A percentile compares a stretch with the other conserved stretches of the same genome.
Conservation (phyloP, 306 rosid genomes). For the Luffa acutangula region DNA sequence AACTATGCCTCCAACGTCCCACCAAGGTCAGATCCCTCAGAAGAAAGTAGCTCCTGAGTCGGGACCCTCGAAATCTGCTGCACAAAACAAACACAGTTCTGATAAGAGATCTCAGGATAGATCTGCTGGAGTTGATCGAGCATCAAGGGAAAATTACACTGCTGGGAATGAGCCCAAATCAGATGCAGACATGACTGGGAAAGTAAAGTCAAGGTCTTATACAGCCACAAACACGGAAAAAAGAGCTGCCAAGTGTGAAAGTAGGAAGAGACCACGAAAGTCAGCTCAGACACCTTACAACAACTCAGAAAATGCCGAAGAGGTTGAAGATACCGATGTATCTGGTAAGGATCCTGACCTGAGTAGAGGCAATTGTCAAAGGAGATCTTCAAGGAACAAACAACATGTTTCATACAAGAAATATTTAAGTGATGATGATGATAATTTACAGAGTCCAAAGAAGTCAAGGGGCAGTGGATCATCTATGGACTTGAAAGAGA, state of each 20-base stretch:
- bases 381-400: conserved; percentile 42
- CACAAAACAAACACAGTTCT: conserved; percentile 19
- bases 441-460: conserved; percentile 31
- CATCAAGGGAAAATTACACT: conserved; percentile 19
- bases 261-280: conserved; percentile 40
- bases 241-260: conserved; percentile 17
- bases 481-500: conserved; percentile 13
- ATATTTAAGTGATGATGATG: conserved; percentile 15
- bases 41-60: conserved; percentile 23
- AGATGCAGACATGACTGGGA: background rate
- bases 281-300: conserved; percentile 23
- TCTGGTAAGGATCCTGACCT: conserved; percentile 16
- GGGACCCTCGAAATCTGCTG: conserved; percentile 25
- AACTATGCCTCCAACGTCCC: conserved; percentile 17
- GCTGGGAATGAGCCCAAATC: conserved; percentile 20
- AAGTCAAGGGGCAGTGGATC: conserved; percentile 23
- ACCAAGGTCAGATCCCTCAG: conserved; percentile 15
- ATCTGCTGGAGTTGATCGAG: conserved; percentile 4
- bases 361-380: conserved; percentile 6
- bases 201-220: conserved; percentile 20
- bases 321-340: conserved; percentile 23
- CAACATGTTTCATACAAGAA: conserved; percentile 29
- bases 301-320: conserved; percentile 19
- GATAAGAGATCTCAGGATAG: conserved; percentile 6
- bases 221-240: conserved; percentile 28